These are phyloP conservation scores for Colletotrichum cuscutae DNA, from an alignment of 2,329 filamentous ascomycete species.

Conservation along the genomic window DNA sequence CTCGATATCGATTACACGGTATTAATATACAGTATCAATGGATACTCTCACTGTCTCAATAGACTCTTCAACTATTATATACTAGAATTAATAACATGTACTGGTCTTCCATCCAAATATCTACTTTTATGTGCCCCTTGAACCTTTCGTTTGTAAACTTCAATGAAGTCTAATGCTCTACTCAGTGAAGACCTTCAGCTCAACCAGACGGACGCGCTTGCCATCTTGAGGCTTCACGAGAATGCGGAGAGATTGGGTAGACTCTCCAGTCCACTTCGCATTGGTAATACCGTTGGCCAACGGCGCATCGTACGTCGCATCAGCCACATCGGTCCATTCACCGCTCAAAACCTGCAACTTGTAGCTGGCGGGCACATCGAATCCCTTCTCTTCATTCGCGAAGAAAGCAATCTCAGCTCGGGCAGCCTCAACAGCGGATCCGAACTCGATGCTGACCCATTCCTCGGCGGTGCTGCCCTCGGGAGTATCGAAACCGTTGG, in stretches of 20 bases:
- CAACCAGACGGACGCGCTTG: slow-evolving; percentile 10
- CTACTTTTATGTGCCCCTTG: not conserved
- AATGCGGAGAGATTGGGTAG: slow-evolving; percentile 3
- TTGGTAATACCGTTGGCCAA: slow-evolving; percentile 22
- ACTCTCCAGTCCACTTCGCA: slow-evolving; percentile 6
- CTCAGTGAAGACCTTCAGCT: slow-evolving; percentile 18
- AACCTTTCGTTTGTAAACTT: too few relatives aligned
- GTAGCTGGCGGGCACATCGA: slow-evolving; percentile 16
- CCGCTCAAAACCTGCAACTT: slow-evolving; percentile 4
- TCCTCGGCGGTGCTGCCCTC: slow-evolving; percentile 1
- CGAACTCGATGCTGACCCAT: slow-evolving; percentile 21
- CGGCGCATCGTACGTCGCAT: not conserved
- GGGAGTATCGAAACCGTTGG: slow-evolving; percentile 7
- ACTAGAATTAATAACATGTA: too few relatives aligned
- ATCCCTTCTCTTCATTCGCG: slow-evolving; percentile 10
- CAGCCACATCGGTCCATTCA: slow-evolving; percentile 11
- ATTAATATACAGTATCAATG: too few relatives aligned
- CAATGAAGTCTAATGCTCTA: not conserved
- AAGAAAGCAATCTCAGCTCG: slow-evolving; percentile 18
- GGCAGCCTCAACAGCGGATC: not conserved
- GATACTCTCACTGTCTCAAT: too few relatives aligned
- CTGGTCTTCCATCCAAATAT: not conserved
- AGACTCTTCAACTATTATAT: too few relatives aligned
- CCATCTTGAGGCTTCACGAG: slow-evolving; percentile 11
- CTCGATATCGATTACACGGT: too few relatives aligned